Conservation (phyloP, 768 basidiomycete species). For the Lactarius tabidus region DNA sequence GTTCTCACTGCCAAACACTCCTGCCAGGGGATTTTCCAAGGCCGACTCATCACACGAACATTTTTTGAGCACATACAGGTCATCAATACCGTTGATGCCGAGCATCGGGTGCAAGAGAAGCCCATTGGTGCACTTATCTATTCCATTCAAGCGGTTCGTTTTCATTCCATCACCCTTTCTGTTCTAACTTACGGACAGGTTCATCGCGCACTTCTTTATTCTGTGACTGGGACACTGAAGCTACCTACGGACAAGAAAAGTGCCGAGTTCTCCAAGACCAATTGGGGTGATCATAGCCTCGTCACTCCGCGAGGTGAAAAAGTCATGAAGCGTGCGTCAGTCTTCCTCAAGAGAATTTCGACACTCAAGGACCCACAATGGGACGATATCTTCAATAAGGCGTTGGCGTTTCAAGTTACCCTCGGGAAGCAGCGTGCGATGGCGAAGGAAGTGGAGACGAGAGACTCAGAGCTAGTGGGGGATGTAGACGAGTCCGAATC, state of each 20-base stretch:
- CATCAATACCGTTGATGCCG: not conserved
- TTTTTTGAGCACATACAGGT: not conserved
- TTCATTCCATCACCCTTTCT: not conserved
- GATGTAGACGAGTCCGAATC: too few species aligned
- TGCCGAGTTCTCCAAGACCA: not conserved
- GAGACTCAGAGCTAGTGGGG: too few species aligned
- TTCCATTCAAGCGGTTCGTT: not conserved
- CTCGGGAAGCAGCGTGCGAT: not conserved
- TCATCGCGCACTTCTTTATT: not conserved
- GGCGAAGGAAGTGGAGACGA: too few species aligned
- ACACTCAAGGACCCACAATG: not conserved
- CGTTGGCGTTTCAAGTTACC: not conserved
- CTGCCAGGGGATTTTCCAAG: not conserved
- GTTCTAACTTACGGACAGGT: not conserved
- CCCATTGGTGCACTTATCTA: not conserved
- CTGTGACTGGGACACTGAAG: not conserved
- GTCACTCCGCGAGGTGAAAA: not conserved
- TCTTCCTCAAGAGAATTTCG: not conserved
- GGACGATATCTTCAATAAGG: not conserved
- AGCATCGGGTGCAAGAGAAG: not conserved
- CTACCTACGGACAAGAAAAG: not conserved
- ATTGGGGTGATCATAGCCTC: not conserved
- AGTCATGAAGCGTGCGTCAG: not conserved
- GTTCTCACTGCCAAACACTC: not conserved
- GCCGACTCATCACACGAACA: not conserved